Conservation (phyloP, 805 yeast species). For the Cyberlindnera saturnus region DNA sequence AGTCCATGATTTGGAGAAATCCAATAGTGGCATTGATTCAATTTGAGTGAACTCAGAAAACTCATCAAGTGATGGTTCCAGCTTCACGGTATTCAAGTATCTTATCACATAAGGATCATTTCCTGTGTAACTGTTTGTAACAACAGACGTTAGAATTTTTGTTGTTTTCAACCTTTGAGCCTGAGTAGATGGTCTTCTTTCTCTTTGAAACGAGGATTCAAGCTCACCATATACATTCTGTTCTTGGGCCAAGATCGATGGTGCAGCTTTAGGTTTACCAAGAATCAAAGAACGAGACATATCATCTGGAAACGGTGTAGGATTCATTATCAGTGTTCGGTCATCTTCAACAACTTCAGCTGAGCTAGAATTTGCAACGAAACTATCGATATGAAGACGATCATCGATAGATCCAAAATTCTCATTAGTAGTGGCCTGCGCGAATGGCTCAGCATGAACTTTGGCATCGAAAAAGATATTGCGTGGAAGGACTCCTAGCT, state of each 20-base stretch:
- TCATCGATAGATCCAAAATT: constrained; percentile 10
- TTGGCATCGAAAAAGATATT: constrained; percentile 45
- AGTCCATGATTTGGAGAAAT: constrained; percentile 23
- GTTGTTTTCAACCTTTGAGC: constrained; percentile 8
- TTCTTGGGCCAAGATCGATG: constrained; percentile 33
- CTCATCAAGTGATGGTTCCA: constrained; percentile 53
- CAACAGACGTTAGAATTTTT: constrained; percentile 19
- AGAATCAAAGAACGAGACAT: constrained; percentile 29
- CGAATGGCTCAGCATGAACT: constrained; percentile 13
- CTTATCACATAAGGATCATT: constrained; percentile 54
- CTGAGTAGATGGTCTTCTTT: constrained; percentile 9
- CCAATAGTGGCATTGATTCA: constrained; percentile 3
- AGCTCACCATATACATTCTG: constrained; percentile 42
- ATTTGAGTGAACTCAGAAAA: constrained; percentile 61
- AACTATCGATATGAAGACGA: constrained; percentile 7
- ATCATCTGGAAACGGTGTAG: constrained; percentile 11
- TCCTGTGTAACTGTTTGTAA: constrained; percentile 62
- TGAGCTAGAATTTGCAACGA: constrained; percentile 1
- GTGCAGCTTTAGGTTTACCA: constrained; percentile 30
- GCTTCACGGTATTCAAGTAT: constrained; percentile 45
- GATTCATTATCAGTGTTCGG: constrained; percentile 5
- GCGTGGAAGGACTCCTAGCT: constrained; percentile 38
- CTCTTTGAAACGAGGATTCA: constrained; percentile 21
- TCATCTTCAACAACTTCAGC: constrained; percentile 6
- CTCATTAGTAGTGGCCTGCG: constrained; percentile 7